Conservation (phyloP, 441 rosid species). For the Lepidium campestre region DNA sequence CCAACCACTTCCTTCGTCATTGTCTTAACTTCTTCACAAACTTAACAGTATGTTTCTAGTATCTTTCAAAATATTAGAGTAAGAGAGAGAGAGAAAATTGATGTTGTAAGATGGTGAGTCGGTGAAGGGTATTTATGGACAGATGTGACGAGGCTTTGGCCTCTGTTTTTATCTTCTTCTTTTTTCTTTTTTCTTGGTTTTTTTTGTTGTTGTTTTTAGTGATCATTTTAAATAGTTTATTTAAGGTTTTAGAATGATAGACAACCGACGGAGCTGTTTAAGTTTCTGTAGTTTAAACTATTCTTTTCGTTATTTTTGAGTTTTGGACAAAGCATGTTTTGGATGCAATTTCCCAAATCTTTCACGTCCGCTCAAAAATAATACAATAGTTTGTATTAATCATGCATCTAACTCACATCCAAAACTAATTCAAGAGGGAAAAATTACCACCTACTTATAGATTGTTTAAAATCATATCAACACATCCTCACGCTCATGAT, state of each 20-base stretch:
- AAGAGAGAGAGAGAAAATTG: background rate
- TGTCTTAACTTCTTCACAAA: background rate
- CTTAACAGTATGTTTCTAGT: background rate
- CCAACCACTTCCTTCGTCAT: conserved; percentile 45
- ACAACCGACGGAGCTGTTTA: conserved; percentile 2
- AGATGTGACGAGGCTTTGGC: conserved; percentile 24
- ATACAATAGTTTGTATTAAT: too few species aligned
- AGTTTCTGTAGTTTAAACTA: background rate
- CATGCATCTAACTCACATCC: too few species aligned
- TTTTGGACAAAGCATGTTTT: background rate
- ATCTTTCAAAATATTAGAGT: background rate
- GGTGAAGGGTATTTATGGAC: conserved; percentile 30
- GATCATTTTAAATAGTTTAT: background rate
- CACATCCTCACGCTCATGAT: too few species aligned
- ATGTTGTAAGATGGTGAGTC: conserved; percentile 14
- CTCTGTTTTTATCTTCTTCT: background rate
- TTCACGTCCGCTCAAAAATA: background rate
- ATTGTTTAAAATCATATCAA: too few species aligned
- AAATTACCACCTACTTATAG: too few species aligned
- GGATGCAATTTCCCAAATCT: background rate
- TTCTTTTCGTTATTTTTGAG: background rate
- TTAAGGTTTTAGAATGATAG: conserved; percentile 5
- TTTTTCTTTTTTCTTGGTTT: background rate
- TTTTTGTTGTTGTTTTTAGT: background rate
- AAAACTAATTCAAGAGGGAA: too few species aligned